Evolutionary conservation across 2,329 filamentous ascomycete species (phyloP), one percentile per base, ranked within the genome.

Genomic region (Aphanocladium album): DNA sequence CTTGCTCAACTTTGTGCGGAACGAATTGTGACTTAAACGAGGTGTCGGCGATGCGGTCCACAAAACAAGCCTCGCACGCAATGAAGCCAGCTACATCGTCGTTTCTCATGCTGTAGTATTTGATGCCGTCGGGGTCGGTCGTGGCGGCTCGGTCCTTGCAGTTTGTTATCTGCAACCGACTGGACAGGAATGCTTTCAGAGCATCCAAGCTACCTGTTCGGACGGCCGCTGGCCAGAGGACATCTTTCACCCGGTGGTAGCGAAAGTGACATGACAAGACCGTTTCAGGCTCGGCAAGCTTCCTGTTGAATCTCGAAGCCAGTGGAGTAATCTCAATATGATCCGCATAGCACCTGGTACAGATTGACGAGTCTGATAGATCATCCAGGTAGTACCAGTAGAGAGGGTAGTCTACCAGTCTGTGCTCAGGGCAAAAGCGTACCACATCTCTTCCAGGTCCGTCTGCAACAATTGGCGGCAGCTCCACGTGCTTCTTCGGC

Each of bases 261-360:
- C 69, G 70, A 60, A 73, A 73, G 37, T 64, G 62, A 61, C 60
- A 73, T 52, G 52, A 69, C 49, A 68, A 78, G 65, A 41, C 68
- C 53, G 65, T 72, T 66, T 47, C 68, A 33, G 57, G 8, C 2
- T 27, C 72, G 57, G 58, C 67, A 35, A 59, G 68, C 51, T 62
- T 64, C 58, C 4, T 60, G 37, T 0, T 60, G 39, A 80, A 79
- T 0, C 68, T 57, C 0, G 54, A 19, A 0, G 68, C 66, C 3
- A 78, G 68, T 0, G 45, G 49, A 0, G 74, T 76, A 0, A 57
- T 23, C 23, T 69, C 62, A 14, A 80, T 71, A 60, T 76, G 58
- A 33, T 76, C 73, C 6, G 70, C 68, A 37, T 77, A 73, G 63
- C 78, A 80, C 23, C 70, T 66, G 1, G 75, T 76, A 63, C 78